Base-by-base conservation (phyloP, 1,284 basidiomycete species). In the Lentinus polychrous region DNA sequence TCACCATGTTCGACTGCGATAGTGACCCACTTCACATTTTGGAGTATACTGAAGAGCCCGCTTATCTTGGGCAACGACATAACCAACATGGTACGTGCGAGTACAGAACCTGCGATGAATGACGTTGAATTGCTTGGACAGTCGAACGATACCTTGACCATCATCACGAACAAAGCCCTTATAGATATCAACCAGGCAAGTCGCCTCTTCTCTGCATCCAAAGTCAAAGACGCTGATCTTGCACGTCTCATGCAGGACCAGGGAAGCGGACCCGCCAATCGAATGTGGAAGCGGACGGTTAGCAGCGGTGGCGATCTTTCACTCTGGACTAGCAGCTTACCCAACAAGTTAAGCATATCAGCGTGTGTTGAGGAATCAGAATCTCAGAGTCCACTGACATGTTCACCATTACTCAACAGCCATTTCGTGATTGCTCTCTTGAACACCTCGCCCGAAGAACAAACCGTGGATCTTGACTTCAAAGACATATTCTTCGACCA, bases 21-120 rank as follows among this genome's bases (percentile, higher is more conserved):
- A 67, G 65, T 66, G 11, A 67, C 69, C 2, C 70, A 72, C 54
- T 71, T 72, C 53, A 66, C 69, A 1, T 69, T 71, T 66, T 72
- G 70, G 70, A 65, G 66, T 11, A 54, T 69, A 4, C 57, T 70
- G 17, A 72, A 71, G 59, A 71, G 69, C 36, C 69, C 70, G 1
- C 61, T 72, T 10, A 68, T 72, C 43, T 60, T 72, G 32, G 69
- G 69, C 0, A 70, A 71, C 55, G 67, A 71, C 49, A 51, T 72
- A 17, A 65, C 63, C 6, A 62, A 61, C 46, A 71, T 70, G 66
- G 63, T 63, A 35, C 5, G 48, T 24, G n/a, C 20, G 12, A 20
- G 10, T 37, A 3, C 22, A 10, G 31, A 31, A 34, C 27, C 3
- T 3, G 8, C 8, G 18, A 22, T 43, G n/a, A n/a, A 50, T 3